Base-by-base conservation (phyloP, 108 stramenopile species). In the Aurantiochytrium sp. region DNA sequence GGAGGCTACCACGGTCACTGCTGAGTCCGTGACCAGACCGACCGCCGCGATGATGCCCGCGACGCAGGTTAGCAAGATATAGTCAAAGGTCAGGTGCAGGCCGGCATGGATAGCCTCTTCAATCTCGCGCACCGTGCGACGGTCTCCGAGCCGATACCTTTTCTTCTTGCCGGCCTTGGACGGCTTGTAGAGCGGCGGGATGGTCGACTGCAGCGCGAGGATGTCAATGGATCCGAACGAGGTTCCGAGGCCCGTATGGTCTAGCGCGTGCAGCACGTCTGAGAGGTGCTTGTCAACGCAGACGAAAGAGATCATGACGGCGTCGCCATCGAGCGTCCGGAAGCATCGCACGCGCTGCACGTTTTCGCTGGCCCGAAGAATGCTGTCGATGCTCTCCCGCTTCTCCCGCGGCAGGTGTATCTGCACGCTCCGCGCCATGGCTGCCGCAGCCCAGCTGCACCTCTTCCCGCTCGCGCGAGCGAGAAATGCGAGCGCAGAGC, bases 11-110 rank as follows among this genome's bases (percentile, higher is more conserved):
- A 97, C 93, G 8, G 93, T 93, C 1, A 94, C 94, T 3, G 94
- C 89, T 34, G 91, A 92, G 87, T 97, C 88, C 8, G 95, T 91
- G 15, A 91, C 90, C 41, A 97, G 89, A 10, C 96, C 97, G 17
- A 97, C 68, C n/a, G 91, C 95, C 1, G 96, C 96, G 87, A 96
- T 55, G 19, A 95, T 91, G 34, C 89, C 89, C 10, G 95, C 95
- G 36, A 96, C 88, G 45, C 92, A 55, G 10, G 95, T 85, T 5
- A 97, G 85, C 12, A 87, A 68, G 54, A 92, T 81, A 89, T 91
- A 92, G 85, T 92, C 91, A 87, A 92, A 92, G 53, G 92, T 69
- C 41, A 92, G 55, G 24, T 81, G 73, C 8, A 41, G n/a, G 39
- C 45, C 45, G 3, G 24, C 30, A 30, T 81, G 42, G 24, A 81